Evolutionary conservation across 352 stramenopile genomes (phyloP).

Genomic region (Phytophthora idaei): DNA sequence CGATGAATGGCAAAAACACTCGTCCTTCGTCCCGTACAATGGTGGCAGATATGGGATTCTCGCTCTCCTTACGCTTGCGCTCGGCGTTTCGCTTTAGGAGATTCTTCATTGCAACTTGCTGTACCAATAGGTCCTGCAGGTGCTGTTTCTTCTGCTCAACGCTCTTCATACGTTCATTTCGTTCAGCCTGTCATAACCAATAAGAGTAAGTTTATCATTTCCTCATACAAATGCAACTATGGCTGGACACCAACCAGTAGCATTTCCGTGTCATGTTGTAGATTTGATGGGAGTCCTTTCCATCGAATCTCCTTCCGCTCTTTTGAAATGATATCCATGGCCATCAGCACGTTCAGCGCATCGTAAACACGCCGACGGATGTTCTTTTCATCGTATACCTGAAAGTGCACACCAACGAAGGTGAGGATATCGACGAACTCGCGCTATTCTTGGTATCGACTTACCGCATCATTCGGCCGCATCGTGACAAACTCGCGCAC

Average conservation of each 20-base stretch:
- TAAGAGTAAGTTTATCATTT: conserved; percentile 3
- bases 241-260: conserved; percentile 56
- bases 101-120: conserved; percentile 96
- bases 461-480: conserved; percentile 76
- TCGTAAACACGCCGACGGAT: conserved; percentile 97
- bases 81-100: conserved; percentile 89
- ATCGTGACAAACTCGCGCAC: conserved; percentile 90
- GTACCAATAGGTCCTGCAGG: conserved; percentile 92
- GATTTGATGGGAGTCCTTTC: conserved; percentile 81
- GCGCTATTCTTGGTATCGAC: conserved; percentile 5
- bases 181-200: conserved; percentile 53
- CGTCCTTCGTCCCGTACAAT: conserved; percentile 69
- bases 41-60: conserved; percentile 31
- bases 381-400: conserved; percentile 95
- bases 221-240: background rate
- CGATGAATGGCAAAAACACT: conserved; percentile 97
- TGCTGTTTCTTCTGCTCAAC: conserved; percentile 91
- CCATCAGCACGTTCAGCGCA: conserved; percentile 97
- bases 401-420: background rate
- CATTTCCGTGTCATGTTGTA: conserved; percentile 89
- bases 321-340: conserved; percentile 98
- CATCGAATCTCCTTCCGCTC: conserved; percentile 94
- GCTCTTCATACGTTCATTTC: conserved; percentile 78
- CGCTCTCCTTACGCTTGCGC: conserved; percentile 52
- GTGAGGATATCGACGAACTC: background rate